Evolutionary conservation across 805 yeast species (phyloP).

Genomic region (Metschnikowia arizonensis): DNA sequence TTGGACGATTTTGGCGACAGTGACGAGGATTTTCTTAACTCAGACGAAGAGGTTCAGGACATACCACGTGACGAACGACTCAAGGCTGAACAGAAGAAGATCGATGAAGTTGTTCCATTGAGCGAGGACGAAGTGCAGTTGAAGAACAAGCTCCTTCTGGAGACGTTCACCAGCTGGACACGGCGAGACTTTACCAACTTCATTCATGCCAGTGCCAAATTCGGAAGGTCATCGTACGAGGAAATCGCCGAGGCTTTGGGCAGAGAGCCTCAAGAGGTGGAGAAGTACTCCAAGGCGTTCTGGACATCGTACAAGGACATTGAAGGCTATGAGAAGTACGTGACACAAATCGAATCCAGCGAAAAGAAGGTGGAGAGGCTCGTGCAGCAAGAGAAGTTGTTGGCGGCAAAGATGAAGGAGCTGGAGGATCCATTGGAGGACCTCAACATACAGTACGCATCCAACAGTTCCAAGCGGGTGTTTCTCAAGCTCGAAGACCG

Average conservation of each 20-base stretch:
- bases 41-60: constrained; percentile 42
- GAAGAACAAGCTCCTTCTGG: constrained; percentile 50
- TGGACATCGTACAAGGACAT: constrained; percentile 60
- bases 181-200: constrained; percentile 71
- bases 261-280: constrained; percentile 57
- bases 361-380: constrained; percentile 61
- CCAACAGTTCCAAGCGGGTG: constrained; percentile 74
- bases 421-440: constrained; percentile 59
- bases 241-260: constrained; percentile 54
- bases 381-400: constrained; percentile 50
- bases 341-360: constrained; percentile 68
- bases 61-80: constrained; percentile 34
- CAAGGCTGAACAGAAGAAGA: constrained; percentile 48
- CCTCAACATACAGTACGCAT: constrained; percentile 66
- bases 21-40: constrained; percentile 42
- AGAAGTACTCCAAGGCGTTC: constrained; percentile 53
- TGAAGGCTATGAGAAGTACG: constrained; percentile 67
- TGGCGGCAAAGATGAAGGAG: constrained; percentile 50
- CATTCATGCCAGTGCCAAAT: constrained; percentile 64
- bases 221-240: constrained; percentile 51
- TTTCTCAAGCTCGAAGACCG: constrained; percentile 70
- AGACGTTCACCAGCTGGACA: constrained; percentile 66
- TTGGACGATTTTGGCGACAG: constrained; percentile 57
- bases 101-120: constrained; percentile 54
- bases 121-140: constrained; percentile 56